Evolutionary conservation across 805 yeast species (phyloP).

Genomic region (Kodamaea neixiangensis): DNA sequence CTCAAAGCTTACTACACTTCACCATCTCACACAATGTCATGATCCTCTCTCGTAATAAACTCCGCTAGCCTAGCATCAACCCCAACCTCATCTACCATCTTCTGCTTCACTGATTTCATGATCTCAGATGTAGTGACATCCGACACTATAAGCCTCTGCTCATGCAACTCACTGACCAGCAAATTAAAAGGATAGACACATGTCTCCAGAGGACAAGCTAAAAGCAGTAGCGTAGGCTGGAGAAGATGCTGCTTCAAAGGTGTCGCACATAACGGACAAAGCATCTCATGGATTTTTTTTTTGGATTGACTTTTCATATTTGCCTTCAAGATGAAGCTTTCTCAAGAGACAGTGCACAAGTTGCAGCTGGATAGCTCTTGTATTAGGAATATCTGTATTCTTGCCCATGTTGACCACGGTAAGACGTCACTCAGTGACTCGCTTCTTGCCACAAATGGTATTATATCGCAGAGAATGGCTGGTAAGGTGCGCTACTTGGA

Average conservation of each 20-base stretch:
- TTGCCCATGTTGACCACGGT: slow-evolving; percentile 99
- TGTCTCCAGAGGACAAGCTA: slow-evolving; percentile 28
- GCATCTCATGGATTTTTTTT: slow-evolving; percentile 15
- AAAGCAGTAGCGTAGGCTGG: slow-evolving; percentile 27
- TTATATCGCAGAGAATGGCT: slow-evolving; percentile 91
- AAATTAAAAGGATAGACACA: slow-evolving; percentile 39
- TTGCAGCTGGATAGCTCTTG: slow-evolving; percentile 69
- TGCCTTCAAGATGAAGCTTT: slow-evolving; percentile 47
- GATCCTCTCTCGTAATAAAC: slow-evolving; percentile 26
- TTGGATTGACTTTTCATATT: slow-evolving; percentile 3
- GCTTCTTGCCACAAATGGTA: slow-evolving; percentile 90
- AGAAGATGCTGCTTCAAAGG: slow-evolving; percentile 26
- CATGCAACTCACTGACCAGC: slow-evolving; percentile 28
- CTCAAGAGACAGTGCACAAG: slow-evolving; percentile 61
- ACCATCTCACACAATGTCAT: slow-evolving; percentile 7
- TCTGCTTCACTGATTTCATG: slow-evolving; percentile 26
- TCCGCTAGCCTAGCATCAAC: slow-evolving; percentile 27
- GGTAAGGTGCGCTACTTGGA: slow-evolving; percentile 93
- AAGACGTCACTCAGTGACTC: slow-evolving; percentile 95
- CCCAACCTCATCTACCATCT: slow-evolving; percentile 25
- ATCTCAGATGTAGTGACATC: slow-evolving; percentile 25
- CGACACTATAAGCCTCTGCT: slow-evolving; percentile 20
- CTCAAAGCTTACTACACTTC: not conserved
- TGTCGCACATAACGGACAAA: slow-evolving; percentile 32
- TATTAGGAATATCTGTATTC: slow-evolving; percentile 87